Percentiles rank a stretch among this genome's conserved stretches.
These are phyloP conservation scores for Laburnicola sp. DNA, from an alignment of 2,329 filamentous ascomycete genomes.

Conservation along the genomic window DNA sequence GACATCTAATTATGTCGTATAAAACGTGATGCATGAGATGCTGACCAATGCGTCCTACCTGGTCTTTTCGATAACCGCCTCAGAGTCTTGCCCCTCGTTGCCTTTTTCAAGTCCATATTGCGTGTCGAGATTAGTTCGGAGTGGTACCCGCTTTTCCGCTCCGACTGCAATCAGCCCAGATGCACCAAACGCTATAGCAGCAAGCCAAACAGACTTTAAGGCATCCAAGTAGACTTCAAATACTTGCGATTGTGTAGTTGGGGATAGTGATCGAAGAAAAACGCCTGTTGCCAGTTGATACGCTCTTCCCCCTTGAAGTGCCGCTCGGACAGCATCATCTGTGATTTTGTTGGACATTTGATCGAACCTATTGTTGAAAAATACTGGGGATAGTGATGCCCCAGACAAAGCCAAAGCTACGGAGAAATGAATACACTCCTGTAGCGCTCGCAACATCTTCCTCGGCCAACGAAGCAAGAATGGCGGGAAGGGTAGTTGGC, in stretches of 20 bases:
- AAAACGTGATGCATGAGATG: no score
- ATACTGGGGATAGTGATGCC: conserved; percentile 20
- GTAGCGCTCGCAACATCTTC: conserved; percentile 16
- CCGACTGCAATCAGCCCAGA: neutral
- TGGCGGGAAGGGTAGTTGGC: conserved; percentile 14
- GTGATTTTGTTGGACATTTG: neutral
- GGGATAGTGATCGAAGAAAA: neutral
- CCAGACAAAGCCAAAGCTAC: conserved; percentile 26
- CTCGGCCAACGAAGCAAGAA: conserved; percentile 14
- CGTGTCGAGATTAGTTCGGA: no score
- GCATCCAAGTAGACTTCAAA: neutral
- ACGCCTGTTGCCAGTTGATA: neutral
- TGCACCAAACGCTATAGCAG: neutral
- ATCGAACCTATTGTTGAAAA: conserved; percentile 2
- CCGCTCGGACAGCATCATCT: neutral
- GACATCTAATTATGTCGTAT: no score
- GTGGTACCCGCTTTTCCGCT: no score
- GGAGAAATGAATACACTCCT: conserved; percentile 18
- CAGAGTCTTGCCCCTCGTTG: no score
- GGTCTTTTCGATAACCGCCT: no score
- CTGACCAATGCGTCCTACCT: no score
- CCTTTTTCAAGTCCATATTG: no score
- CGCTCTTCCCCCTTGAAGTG: neutral
- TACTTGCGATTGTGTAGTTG: neutral
- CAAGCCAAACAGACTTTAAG: neutral